phyloP scores from a whole-genome alignment of 1,284 basidiomycete genomes.

The Trametes versicolor region DNA sequence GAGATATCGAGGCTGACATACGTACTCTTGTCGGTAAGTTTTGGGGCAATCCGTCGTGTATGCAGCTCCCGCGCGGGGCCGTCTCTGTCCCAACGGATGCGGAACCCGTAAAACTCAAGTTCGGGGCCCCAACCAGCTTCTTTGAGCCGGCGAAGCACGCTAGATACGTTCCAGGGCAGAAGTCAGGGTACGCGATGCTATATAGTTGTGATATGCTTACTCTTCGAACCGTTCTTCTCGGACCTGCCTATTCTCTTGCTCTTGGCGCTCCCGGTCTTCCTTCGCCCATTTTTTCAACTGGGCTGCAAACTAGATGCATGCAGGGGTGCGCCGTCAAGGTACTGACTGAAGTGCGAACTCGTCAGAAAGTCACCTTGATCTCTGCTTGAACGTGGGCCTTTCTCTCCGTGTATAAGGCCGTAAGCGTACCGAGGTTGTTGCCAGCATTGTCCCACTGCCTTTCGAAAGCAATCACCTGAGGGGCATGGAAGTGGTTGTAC shows the following conservation, averaged over 20 bases:
- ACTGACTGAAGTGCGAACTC: not conserved
- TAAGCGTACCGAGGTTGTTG: no score
- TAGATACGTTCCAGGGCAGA: not conserved
- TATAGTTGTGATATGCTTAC: not conserved
- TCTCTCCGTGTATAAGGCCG: no score
- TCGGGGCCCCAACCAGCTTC: not conserved
- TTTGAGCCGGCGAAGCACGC: not conserved
- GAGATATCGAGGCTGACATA: not conserved
- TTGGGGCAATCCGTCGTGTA: not conserved
- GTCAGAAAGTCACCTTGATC: not conserved
- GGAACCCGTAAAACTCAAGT: not conserved
- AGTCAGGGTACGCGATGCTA: no score
- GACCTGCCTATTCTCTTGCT: not conserved
- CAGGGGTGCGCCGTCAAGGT: not conserved
- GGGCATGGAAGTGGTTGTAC: no score
- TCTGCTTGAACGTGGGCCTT: not conserved
- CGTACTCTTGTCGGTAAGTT: slow-evolving; percentile 3
- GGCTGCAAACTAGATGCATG: not conserved
- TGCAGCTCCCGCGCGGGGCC: not conserved
- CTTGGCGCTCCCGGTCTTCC: not conserved
- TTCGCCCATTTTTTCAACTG: not conserved
- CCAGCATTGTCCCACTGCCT: no score
- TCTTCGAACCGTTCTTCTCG: not conserved
- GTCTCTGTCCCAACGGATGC: not conserved
- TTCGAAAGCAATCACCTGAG: no score